Conservation (phyloP, 768 basidiomycete species). For the Obba rivulosa region DNA sequence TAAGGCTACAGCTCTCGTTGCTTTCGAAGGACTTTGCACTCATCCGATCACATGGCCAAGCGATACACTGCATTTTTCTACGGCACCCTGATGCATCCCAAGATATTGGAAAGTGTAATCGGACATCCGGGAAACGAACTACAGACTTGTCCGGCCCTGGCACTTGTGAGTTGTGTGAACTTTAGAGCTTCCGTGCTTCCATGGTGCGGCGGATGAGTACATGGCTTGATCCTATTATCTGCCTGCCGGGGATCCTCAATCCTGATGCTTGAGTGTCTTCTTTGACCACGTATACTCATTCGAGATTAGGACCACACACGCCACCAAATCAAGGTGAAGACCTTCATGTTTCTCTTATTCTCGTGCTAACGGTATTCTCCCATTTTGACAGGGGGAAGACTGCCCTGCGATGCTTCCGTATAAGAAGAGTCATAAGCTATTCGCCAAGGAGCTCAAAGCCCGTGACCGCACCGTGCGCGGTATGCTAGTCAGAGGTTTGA, state of each 20-base stretch:
- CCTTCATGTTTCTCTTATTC: too few relatives aligned
- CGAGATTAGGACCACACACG: slow-evolving; percentile 78
- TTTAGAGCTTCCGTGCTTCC: too few relatives aligned
- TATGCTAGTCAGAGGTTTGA: slow-evolving; percentile 71
- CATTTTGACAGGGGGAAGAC: slow-evolving; percentile 46
- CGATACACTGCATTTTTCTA: slow-evolving; percentile 67
- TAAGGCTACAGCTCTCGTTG: too few relatives aligned
- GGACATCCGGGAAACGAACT: slow-evolving; percentile 60
- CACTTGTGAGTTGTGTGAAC: slow-evolving; percentile 68
- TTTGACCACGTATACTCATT: too few relatives aligned
- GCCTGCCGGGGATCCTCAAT: too few relatives aligned
- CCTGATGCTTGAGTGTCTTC: too few relatives aligned
- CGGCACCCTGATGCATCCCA: slow-evolving; percentile 87
- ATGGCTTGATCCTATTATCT: too few relatives aligned
- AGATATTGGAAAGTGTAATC: slow-evolving; percentile 74
- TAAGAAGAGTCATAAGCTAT: slow-evolving; percentile 39
- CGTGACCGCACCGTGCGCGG: slow-evolving; percentile 76
- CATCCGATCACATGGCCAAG: background rate
- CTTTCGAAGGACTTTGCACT: too few relatives aligned
- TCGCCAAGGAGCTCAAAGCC: slow-evolving; percentile 41
- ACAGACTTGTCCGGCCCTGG: slow-evolving; percentile 64
- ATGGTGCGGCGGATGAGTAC: too few relatives aligned
- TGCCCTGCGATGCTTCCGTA: slow-evolving; percentile 82
- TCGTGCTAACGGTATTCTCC: too few relatives aligned
- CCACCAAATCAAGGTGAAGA: slow-evolving; percentile 64